Conservation (phyloP, 306 rosid species). For the Trifolium pratense region DNA sequence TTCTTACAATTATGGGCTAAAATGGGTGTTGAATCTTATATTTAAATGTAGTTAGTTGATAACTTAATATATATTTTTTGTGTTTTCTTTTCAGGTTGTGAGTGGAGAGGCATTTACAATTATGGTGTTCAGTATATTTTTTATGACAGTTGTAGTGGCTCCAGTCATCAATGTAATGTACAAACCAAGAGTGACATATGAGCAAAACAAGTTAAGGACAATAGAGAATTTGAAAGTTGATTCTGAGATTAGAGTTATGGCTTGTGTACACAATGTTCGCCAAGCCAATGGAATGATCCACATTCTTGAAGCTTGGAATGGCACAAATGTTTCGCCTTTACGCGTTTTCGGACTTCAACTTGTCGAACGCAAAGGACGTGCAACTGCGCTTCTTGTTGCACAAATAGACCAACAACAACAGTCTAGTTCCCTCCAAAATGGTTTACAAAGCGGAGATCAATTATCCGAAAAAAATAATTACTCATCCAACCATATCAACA, state of each 20-base stretch:
- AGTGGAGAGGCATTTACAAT: not conserved
- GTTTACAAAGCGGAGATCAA: not conserved
- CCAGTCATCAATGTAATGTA: constrained; percentile 41
- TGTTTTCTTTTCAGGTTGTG: constrained; percentile 38
- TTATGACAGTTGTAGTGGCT: constrained; percentile 41
- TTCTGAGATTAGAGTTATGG: constrained; percentile 39
- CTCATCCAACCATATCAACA: constrained; percentile 10
- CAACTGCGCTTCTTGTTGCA: constrained; percentile 34
- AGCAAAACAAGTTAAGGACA: constrained; percentile 39
- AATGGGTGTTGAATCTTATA: no score
- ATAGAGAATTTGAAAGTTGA: constrained; percentile 36
- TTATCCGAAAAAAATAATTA: constrained; percentile 2
- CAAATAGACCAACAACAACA: not conserved
- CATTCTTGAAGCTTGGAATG: constrained; percentile 40
- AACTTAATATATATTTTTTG: not conserved
- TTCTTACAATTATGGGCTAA: not conserved
- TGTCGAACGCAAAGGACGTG: constrained; percentile 41
- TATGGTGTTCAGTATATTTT: not conserved
- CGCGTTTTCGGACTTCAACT: constrained; percentile 41
- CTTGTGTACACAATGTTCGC: constrained; percentile 39
- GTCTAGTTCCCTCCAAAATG: not conserved
- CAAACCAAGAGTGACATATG: constrained; percentile 37
- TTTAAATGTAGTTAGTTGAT: not conserved
- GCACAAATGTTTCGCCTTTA: constrained; percentile 29
- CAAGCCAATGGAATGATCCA: constrained; percentile 39